Base-by-base conservation (phyloP, 1,139 yeast species). In the Blastobotrys ciferrii region DNA sequence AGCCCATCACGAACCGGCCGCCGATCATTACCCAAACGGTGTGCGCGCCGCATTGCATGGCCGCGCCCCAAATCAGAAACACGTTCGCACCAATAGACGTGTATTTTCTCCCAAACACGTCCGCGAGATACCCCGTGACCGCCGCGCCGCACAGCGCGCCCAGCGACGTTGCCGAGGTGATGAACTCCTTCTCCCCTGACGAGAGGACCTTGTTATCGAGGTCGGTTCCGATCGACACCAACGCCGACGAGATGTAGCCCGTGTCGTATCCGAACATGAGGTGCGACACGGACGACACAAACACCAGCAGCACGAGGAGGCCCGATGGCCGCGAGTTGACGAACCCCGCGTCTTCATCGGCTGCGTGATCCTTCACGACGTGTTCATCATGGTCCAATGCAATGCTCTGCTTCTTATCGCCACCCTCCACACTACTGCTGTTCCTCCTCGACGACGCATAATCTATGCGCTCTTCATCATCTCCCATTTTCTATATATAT, bases 251-350 rank as follows among this genome's bases (percentile, higher is more conserved):
- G 43, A 91, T 89, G 68, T 91, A 91, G 51, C 97, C 98, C 0
- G 98, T 91, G 65, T 91, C 98, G 64, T 89, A 91, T 57, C 98
- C 98, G 68, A 91, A 91, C 88, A 91, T 81, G 67, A 89, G 87
- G 3, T 97, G 98, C 1, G 96, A 88, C 51, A 91, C 83, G 5
- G 96, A 88, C 0, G 96, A 83, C n/a, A 87, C 82, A 50, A 85
- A 72, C 0, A 96, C 87, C 46, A 91, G 69, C 32, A 81, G 69
- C 32, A 89, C 71, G 48, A 91, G 46, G 19, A 51, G 53, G 20
- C 48, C 45, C 1, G 58, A 47, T 3, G 59, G 59, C 30, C 46
- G 52, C 30, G 53, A 45, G 17, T 56, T 49, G 32, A 53, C 52
- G 30, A 53, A 51, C 12, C 43, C 49, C 13, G 48, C 51, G 33